A percentile compares a stretch with the other conserved stretches of the same genome.
Evolutionary conservation across 2,329 filamentous ascomycete species (phyloP).

Genomic region (Lithohypha guttulata): DNA sequence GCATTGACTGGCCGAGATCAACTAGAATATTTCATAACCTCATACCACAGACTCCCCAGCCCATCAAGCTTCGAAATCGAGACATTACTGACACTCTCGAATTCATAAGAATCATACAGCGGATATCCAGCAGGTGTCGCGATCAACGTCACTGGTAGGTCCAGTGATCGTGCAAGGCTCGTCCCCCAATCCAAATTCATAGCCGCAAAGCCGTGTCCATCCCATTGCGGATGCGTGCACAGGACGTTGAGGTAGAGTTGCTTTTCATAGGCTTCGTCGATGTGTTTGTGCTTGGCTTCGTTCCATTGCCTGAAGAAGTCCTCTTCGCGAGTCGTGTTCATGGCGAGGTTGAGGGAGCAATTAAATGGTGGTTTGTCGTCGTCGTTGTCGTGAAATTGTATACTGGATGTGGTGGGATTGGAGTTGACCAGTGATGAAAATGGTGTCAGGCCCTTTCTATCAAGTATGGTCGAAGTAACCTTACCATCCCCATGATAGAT

Average conservation of each 20-base stretch:
- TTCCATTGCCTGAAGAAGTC: slow-evolving; percentile 1
- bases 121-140: slow-evolving; percentile 6
- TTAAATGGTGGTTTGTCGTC: background rate
- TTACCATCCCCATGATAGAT: background rate
- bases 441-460: too few species aligned
- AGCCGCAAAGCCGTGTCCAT: slow-evolving; percentile 11
- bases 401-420: too few species aligned
- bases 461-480: background rate
- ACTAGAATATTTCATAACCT: slow-evolving; percentile 10
- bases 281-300: slow-evolving; percentile 4
- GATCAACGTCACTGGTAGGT: slow-evolving; percentile 4
- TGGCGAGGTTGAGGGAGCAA: slow-evolving; percentile 6
- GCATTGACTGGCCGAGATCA: too few species aligned
- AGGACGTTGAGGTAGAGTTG: slow-evolving; percentile 10
- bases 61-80: slow-evolving; percentile 5
- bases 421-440: too few species aligned
- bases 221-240: slow-evolving; percentile 11
- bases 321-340: slow-evolving; percentile 8
- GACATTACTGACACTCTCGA: slow-evolving; percentile 5
- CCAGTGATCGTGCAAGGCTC: slow-evolving; percentile 2
- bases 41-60: slow-evolving; percentile 4
- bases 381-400: too few species aligned
- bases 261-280: background rate
- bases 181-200: slow-evolving; percentile 8
- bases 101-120: slow-evolving; percentile 2